phyloP scores from a whole-genome alignment of 441 rosid genomes.

The Viola pubescens region DNA sequence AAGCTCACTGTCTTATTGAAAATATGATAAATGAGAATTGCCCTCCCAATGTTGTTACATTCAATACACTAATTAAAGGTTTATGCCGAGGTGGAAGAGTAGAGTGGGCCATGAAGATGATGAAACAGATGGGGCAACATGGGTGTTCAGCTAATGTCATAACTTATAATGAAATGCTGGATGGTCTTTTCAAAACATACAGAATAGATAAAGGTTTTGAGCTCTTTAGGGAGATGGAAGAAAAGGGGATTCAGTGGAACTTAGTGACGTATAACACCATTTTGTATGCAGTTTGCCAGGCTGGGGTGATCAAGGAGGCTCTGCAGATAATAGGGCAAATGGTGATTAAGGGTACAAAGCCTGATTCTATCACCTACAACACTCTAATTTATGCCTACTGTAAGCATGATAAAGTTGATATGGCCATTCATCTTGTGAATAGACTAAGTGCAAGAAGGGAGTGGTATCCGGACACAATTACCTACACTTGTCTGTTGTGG shows the following conservation, averaged over 20 bases:
- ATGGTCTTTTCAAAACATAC: conserved; percentile 47
- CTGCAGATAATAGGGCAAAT: conserved; percentile 57
- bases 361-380: conserved; percentile 57
- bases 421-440: conserved; percentile 39
- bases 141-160: conserved; percentile 49
- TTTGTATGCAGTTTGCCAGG: conserved; percentile 48
- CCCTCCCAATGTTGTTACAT: conserved; percentile 57
- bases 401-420: conserved; percentile 40
- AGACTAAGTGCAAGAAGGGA: conserved; percentile 28
- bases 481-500: conserved; percentile 57
- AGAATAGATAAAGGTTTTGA: conserved; percentile 37
- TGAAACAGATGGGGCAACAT: conserved; percentile 43
- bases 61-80: conserved; percentile 61
- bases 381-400: conserved; percentile 44
- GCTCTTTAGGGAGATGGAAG: conserved; percentile 44
- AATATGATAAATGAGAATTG: conserved; percentile 50
- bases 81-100: conserved; percentile 54
- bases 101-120: conserved; percentile 51
- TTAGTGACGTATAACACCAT: conserved; percentile 58
- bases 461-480: conserved; percentile 55
- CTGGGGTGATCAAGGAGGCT: conserved; percentile 39
- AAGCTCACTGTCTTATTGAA: conserved; percentile 53
- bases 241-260: conserved; percentile 38
- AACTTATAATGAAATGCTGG: conserved; percentile 62
- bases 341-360: conserved; percentile 45